Conservation (phyloP, 345 rosid genomes). For the Ceriops tagal region DNA sequence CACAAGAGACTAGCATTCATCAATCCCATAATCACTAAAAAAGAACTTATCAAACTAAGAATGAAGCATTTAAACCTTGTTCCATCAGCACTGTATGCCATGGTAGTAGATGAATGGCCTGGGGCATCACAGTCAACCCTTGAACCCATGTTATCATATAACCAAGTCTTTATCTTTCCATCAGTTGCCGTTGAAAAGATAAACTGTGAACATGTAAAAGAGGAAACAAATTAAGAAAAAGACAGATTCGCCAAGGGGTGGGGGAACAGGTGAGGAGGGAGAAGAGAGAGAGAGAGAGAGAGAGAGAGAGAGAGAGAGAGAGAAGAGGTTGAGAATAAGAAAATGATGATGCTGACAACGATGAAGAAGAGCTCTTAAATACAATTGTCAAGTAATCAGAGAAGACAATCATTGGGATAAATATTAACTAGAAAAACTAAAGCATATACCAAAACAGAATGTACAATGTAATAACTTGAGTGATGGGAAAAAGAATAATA, state of each 20-base stretch:
- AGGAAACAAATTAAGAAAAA: neutral
- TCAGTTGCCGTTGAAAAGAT: conserved; percentile 85
- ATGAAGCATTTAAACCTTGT: conserved; percentile 42
- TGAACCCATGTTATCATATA: conserved; percentile 72
- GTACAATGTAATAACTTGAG: neutral
- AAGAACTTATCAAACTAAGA: neutral
- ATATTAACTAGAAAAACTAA: neutral
- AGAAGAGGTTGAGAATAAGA: too few relatives aligned
- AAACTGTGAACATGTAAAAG: conserved; percentile 41
- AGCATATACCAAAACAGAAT: neutral
- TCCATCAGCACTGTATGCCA: conserved; percentile 90
- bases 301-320: too few relatives aligned
- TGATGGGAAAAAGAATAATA: neutral
- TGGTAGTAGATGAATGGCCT: conserved; percentile 66
- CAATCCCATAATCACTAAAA: neutral
- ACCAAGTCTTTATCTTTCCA: conserved; percentile 92
- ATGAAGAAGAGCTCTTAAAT: neutral
- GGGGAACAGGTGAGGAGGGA: neutral
- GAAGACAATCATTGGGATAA: neutral
- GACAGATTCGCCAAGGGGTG: neutral
- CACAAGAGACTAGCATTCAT: neutral
- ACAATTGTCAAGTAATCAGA: neutral
- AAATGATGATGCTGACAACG: too few relatives aligned
- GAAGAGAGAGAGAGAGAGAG: too few relatives aligned
- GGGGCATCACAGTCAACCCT: conserved; percentile 93